phyloP scores from a whole-genome alignment of 768 basidiomycete genomes.

The Porpolomopsis calyptriformis region DNA sequence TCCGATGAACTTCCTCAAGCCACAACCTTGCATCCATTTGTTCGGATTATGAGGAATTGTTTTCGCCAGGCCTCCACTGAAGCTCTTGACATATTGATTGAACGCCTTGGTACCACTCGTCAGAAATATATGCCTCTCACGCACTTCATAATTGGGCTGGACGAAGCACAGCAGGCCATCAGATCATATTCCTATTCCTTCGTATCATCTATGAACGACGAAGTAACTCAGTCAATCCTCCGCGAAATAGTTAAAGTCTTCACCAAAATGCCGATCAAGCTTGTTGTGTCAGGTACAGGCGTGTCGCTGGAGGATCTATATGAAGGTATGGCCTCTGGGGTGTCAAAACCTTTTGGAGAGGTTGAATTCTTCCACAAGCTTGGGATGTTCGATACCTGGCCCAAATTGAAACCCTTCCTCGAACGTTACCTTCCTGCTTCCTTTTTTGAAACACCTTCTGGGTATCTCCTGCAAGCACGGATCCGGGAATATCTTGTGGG shows the following conservation, averaged over 20 bases:
- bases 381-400: slow-evolving; percentile 13
- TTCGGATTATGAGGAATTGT: slow-evolving; percentile 5
- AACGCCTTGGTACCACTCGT: slow-evolving; percentile 6
- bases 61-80: slow-evolving; percentile 8
- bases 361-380: slow-evolving; percentile 11
- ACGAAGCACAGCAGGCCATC: slow-evolving; percentile 7
- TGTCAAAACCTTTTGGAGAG: slow-evolving; percentile 10
- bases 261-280: slow-evolving; percentile 5
- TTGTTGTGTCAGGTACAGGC: slow-evolving; percentile 9
- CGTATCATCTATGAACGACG: slow-evolving; percentile 10
- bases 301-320: slow-evolving; percentile 11
- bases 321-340: slow-evolving; percentile 7
- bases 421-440: slow-evolving; percentile 7
- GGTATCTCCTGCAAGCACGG: slow-evolving; percentile 1
- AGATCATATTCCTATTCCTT: slow-evolving; percentile 12
- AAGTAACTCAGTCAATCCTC: slow-evolving; percentile 12
- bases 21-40: slow-evolving; percentile 10
- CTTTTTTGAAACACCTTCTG: slow-evolving; percentile 3
- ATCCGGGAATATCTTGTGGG: slow-evolving; percentile 7
- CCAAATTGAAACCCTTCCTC: slow-evolving; percentile 11
- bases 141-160: slow-evolving; percentile 9
- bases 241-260: slow-evolving; percentile 12
- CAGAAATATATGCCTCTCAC: slow-evolving; percentile 5
- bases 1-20: slow-evolving; percentile 3
- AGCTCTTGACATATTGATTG: slow-evolving; percentile 8